These are phyloP conservation scores for Dorcoceras hygrometricum DNA, from an alignment of 257 asterid genomes.

Conservation along the genomic window DNA sequence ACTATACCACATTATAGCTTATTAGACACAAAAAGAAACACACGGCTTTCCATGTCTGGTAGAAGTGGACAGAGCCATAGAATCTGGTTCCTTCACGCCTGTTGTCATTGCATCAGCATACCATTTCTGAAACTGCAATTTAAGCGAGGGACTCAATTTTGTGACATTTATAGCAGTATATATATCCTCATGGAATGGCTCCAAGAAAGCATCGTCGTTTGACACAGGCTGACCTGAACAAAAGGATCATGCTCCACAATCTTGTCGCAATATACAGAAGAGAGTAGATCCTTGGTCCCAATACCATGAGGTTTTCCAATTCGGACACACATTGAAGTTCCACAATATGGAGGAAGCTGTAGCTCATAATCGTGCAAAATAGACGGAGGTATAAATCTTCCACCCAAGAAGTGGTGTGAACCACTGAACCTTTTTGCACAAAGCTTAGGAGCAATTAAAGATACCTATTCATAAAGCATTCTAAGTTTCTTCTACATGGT, in stretches of 20 bases:
- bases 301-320: conserved; percentile 24
- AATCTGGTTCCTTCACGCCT: conserved; percentile 31
- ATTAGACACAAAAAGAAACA: conserved; percentile 8
- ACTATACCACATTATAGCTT: neutral
- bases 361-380: conserved; percentile 31
- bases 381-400: conserved; percentile 33
- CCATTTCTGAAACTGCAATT: conserved; percentile 38
- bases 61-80: conserved; percentile 36
- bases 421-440: conserved; percentile 35
- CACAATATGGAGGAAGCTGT: conserved; percentile 33
- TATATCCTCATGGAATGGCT: neutral
- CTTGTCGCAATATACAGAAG: conserved; percentile 16
- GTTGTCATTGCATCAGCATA: conserved; percentile 32
- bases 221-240: conserved; percentile 30
- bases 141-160: neutral
- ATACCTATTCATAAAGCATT: conserved; percentile 22
- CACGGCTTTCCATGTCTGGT: conserved; percentile 33
- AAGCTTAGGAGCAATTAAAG: conserved; percentile 40
- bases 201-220: neutral
- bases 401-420: conserved; percentile 36
- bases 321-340: conserved; percentile 34
- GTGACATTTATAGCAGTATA: neutral
- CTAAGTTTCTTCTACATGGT: neutral
- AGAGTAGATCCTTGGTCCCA: conserved; percentile 3
- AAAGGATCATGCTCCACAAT: conserved; percentile 24